Conservation (phyloP, 192 early-diverging fungal species). For the Diversispora eburnea region DNA sequence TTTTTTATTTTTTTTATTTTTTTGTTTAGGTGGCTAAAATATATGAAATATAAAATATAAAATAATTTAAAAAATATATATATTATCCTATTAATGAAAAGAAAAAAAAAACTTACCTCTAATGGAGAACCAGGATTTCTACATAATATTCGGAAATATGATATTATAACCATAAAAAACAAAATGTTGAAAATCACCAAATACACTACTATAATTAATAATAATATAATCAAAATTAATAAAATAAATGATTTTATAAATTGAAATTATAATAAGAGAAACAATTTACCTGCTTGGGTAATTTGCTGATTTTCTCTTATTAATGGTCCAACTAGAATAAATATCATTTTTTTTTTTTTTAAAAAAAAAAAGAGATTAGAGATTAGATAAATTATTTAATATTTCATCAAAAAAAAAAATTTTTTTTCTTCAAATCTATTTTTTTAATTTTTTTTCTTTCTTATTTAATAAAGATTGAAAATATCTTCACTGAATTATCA, state of each 20-base stretch:
- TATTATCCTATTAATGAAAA: background rate
- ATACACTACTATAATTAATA: conserved; percentile 32
- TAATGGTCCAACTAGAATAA: background rate
- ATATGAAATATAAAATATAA: background rate
- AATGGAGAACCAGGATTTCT: conserved; percentile 44
- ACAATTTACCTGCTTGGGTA: background rate
- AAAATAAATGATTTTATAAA: background rate
- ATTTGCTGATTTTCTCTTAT: background rate
- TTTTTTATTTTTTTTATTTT: too few relatives aligned
- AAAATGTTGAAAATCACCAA: conserved; percentile 35
- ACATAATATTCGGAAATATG: conserved; percentile 43
- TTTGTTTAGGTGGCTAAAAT: too few relatives aligned
- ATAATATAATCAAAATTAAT: background rate
- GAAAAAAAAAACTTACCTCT: conserved; percentile 31
- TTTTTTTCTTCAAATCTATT: too few relatives aligned
- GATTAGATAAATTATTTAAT: too few relatives aligned
- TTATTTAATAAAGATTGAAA: too few relatives aligned
- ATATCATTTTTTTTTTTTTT: too few relatives aligned
- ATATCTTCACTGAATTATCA: too few relatives aligned
- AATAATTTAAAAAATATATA: background rate
- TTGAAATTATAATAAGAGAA: background rate
- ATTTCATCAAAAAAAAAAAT: too few relatives aligned
- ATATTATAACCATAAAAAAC: conserved; percentile 37
- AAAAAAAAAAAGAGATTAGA: background rate
- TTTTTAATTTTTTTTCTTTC: too few relatives aligned